These are phyloP conservation scores for Graphiopsis chlorocephala DNA, from an alignment of 2,329 filamentous ascomycete species.

Conservation along the genomic window DNA sequence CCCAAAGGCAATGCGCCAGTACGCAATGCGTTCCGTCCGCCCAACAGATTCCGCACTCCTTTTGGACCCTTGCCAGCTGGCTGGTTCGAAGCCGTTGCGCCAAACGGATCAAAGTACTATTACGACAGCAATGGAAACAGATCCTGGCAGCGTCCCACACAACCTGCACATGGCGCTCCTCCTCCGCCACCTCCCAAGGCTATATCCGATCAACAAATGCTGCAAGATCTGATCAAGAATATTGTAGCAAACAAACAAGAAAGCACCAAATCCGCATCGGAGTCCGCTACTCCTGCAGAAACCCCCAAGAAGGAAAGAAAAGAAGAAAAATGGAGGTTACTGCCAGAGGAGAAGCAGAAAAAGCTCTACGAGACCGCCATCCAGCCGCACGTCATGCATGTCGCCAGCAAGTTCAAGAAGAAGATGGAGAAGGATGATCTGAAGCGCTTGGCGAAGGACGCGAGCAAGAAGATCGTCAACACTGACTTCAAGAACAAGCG, in stretches of 20 bases:
- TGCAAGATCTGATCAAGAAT: constrained; percentile 73
- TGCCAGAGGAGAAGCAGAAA: constrained; percentile 81
- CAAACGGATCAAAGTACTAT: constrained; percentile 74
- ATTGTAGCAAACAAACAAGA: constrained; percentile 63
- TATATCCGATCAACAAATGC: constrained; percentile 68
- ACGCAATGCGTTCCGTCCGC: constrained; percentile 54
- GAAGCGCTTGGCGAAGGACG: constrained; percentile 64
- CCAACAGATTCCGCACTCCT: constrained; percentile 40
- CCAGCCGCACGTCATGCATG: constrained; percentile 78
- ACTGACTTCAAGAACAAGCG: constrained; percentile 88
- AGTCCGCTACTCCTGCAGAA: constrained; percentile 65
- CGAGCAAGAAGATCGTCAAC: constrained; percentile 78
- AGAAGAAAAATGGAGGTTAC: constrained; percentile 68
- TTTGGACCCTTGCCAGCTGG: constrained; percentile 66
- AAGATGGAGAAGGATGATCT: constrained; percentile 79
- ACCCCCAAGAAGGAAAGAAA: constrained; percentile 54
- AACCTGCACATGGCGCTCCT: constrained; percentile 59
- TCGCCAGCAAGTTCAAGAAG: constrained; percentile 81
- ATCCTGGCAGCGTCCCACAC: constrained; percentile 77
- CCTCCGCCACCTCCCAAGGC: constrained; percentile 59
- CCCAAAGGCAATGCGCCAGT: constrained; percentile 55
- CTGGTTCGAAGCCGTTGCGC: constrained; percentile 76
- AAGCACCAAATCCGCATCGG: constrained; percentile 54
- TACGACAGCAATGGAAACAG: constrained; percentile 76
- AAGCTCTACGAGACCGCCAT: constrained; percentile 92